A percentile compares a stretch with the other conserved stretches of the same genome.
These are phyloP conservation scores for sorghum (Sorghum bicolor) DNA, from an alignment of 176 grass and related monocot species.

Conservation along the genomic window DNA sequence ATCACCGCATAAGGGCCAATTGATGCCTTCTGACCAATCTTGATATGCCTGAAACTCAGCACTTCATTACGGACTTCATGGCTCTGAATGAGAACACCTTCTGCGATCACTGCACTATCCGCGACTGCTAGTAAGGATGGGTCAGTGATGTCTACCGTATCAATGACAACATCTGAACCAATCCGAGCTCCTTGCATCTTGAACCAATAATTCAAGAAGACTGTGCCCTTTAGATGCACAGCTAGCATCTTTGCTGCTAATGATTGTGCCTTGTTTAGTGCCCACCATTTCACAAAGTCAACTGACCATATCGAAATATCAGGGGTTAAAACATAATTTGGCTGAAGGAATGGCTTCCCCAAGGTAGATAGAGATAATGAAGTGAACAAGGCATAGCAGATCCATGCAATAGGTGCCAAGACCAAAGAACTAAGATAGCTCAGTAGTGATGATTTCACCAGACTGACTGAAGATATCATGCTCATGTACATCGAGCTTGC, in stretches of 20 bases:
- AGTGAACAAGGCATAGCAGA: conserved; percentile 55
- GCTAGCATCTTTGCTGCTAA: conserved; percentile 60
- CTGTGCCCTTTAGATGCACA: conserved; percentile 63
- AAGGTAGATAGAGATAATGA: conserved; percentile 52
- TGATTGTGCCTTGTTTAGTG: conserved; percentile 58
- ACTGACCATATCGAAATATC: conserved; percentile 64
- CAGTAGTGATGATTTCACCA: conserved; percentile 31
- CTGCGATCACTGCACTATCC: conserved; percentile 54
- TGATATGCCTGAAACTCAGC: conserved; percentile 47
- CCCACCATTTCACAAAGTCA: conserved; percentile 83
- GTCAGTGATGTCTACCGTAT: conserved; percentile 67
- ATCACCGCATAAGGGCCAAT: conserved; percentile 58
- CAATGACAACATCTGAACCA: conserved; percentile 61
- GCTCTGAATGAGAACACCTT: conserved; percentile 60
- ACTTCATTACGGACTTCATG: conserved; percentile 62
- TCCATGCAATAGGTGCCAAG: conserved; percentile 65
- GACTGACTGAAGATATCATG: conserved; percentile 29
- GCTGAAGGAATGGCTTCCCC: conserved; percentile 63
- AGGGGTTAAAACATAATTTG: conserved; percentile 65
- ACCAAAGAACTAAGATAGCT: conserved; percentile 49
- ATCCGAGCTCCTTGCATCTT: conserved; percentile 69
- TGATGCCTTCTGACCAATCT: conserved; percentile 48
- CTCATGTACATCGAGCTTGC: conserved; percentile 41
- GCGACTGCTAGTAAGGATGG: conserved; percentile 54
- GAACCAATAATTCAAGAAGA: conserved; percentile 73